phyloP scores from a whole-genome alignment of 805 yeast species.

The Cyberlindnera maclurae region DNA sequence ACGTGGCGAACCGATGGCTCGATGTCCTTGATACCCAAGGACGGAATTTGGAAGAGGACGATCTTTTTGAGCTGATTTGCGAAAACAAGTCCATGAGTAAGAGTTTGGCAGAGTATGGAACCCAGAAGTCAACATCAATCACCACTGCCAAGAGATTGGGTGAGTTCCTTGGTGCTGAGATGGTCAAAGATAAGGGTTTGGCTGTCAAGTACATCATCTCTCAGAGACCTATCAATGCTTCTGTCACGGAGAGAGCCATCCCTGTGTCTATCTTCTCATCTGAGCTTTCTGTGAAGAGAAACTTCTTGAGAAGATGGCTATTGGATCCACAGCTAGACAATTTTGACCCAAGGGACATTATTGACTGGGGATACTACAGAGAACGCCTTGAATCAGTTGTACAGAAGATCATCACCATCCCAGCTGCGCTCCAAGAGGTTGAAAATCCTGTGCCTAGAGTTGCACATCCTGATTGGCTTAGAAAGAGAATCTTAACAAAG shows the following conservation, averaged over 20 bases:
- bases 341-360: constrained; percentile 80
- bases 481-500: constrained; percentile 48
- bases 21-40: constrained; percentile 90
- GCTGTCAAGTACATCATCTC: constrained; percentile 93
- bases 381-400: constrained; percentile 89
- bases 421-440: constrained; percentile 90
- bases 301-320: constrained; percentile 80
- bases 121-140: constrained; percentile 89
- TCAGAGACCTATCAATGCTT: constrained; percentile 72
- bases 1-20: constrained; percentile 91
- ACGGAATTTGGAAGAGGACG: constrained; percentile 82
- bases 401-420: constrained; percentile 91
- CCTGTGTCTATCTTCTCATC: constrained; percentile 96
- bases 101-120: constrained; percentile 79
- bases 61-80: constrained; percentile 87
- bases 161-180: constrained; percentile 90
- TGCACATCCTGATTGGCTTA: constrained; percentile 90
- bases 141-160: constrained; percentile 92
- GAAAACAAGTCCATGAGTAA: constrained; percentile 95
- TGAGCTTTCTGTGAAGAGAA: constrained; percentile 60
- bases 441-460: constrained; percentile 92
- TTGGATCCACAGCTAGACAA: constrained; percentile 66
- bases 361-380: constrained; percentile 90
- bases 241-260: constrained; percentile 92
- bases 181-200: constrained; percentile 93